These are phyloP conservation scores for Chaetomiaceae sp. DNA, from an alignment of 2,329 filamentous ascomycete genomes.

Conservation along the genomic window DNA sequence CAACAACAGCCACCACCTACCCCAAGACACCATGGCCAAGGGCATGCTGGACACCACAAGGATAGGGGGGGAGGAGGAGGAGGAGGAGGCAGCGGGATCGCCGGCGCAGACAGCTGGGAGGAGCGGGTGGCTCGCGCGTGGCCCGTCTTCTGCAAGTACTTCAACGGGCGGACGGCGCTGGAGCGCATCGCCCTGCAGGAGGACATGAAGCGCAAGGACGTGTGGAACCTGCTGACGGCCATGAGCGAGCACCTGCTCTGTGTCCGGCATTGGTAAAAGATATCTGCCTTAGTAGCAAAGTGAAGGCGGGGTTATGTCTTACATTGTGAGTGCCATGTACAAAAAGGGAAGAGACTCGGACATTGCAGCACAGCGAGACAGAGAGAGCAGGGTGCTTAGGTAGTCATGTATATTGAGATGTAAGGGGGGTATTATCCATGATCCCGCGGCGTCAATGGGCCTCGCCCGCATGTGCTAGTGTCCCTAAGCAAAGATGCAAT, in stretches of 20 bases:
- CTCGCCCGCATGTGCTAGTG: not conserved
- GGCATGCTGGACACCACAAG: no score
- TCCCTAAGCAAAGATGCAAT: conserved; percentile 1
- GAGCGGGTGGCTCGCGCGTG: conserved; percentile 62
- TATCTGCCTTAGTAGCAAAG: not conserved
- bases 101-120: conserved; percentile 34
- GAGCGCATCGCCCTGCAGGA: conserved; percentile 85
- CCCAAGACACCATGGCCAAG: no score
- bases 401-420: not conserved
- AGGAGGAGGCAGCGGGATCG: not conserved
- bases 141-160: conserved; percentile 74
- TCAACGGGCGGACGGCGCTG: conserved; percentile 79
- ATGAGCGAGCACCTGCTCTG: conserved; percentile 66
- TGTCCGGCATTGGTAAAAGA: conserved; percentile 62
- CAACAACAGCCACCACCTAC: no score
- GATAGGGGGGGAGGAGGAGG: not conserved
- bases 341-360: no score
- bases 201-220: conserved; percentile 78
- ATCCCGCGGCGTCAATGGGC: not conserved
- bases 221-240: conserved; percentile 61
- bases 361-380: no score
- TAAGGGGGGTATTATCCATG: conserved; percentile 6
- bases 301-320: not conserved
- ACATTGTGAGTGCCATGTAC: not conserved
- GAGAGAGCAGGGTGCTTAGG: not conserved